phyloP scores from a whole-genome alignment of 1,284 basidiomycete species.

The Cryptococcus sp. region DNA sequence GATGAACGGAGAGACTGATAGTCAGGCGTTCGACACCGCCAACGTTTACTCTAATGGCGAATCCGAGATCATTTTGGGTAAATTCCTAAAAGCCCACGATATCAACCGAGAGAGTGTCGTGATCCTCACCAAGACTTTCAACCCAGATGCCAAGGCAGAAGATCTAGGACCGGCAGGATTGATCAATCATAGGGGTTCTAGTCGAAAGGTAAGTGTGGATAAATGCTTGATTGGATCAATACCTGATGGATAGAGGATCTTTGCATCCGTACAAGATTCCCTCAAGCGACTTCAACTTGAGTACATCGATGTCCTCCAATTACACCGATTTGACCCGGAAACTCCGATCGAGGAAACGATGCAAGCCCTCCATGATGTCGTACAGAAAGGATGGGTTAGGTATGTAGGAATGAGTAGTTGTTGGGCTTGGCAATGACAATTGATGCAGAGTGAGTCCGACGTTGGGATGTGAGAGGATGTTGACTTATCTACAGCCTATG shows the following conservation, averaged over 20 bases:
- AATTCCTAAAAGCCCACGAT: slow-evolving; percentile 66
- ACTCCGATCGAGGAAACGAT: slow-evolving; percentile 61
- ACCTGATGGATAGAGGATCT: slow-evolving; percentile 53
- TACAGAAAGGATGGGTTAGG: slow-evolving; percentile 58
- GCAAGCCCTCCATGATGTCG: slow-evolving; percentile 64
- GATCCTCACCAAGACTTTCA: slow-evolving; percentile 65
- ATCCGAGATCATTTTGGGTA: slow-evolving; percentile 63
- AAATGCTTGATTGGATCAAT: not conserved
- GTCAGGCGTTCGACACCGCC: slow-evolving; percentile 63
- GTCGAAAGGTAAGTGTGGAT: slow-evolving; percentile 44
- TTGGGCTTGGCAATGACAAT: slow-evolving; percentile 45
- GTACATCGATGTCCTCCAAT: slow-evolving; percentile 60
- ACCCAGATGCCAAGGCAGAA: slow-evolving; percentile 17
- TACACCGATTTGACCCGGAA: slow-evolving; percentile 60
- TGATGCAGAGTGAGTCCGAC: slow-evolving; percentile 31
- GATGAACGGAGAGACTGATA: not conserved
- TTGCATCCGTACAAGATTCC: slow-evolving; percentile 65
- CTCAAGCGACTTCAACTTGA: slow-evolving; percentile 63
- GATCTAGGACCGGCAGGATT: slow-evolving; percentile 42
- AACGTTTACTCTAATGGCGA: slow-evolving; percentile 58
- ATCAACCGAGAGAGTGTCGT: slow-evolving; percentile 71
- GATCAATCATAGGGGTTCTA: slow-evolving; percentile 51
- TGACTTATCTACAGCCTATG: slow-evolving; percentile 29
- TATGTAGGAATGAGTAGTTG: slow-evolving; percentile 61
- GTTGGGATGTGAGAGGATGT: not conserved